These are phyloP conservation scores for Macadamia integrifolia DNA, from an alignment of 164 flowering plant genomes.

Conservation along the genomic window DNA sequence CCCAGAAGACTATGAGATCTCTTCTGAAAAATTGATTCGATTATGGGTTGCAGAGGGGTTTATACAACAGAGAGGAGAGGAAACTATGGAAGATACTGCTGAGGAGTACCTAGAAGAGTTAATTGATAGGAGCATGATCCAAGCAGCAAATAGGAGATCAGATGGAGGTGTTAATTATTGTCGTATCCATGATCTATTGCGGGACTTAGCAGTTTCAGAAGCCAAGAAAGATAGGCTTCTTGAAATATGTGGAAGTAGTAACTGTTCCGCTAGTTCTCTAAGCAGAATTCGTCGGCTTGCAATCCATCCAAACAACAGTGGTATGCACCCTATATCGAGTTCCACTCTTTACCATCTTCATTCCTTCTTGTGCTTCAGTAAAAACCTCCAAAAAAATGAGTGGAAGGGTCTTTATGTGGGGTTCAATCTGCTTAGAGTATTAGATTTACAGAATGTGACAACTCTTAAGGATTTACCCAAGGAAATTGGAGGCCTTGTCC, in stretches of 20 bases:
- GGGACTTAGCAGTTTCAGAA: neutral
- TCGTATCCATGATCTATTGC: conserved; percentile 9
- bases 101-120: neutral
- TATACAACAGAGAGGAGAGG: neutral
- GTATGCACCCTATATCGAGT: neutral
- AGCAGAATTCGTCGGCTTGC: neutral
- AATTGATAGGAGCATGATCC: neutral
- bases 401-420: no score
- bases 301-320: neutral
- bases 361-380: neutral
- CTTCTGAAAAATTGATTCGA: no score
- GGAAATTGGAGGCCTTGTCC: conserved; percentile 17
- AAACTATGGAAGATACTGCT: neutral
- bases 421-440: conserved; percentile 6
- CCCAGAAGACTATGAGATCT: no score
- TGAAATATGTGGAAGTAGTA: neutral
- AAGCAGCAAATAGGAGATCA: neutral
- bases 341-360: conserved; percentile 5
- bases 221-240: neutral
- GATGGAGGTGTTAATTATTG: neutral
- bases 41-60: neutral
- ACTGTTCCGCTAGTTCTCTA: neutral
- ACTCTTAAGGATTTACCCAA: neutral
- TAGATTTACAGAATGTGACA: neutral
- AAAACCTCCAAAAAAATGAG: no score